phyloP scores from a whole-genome alignment of 2,329 filamentous ascomycete genomes.

The Plenodomus biglobosus region DNA sequence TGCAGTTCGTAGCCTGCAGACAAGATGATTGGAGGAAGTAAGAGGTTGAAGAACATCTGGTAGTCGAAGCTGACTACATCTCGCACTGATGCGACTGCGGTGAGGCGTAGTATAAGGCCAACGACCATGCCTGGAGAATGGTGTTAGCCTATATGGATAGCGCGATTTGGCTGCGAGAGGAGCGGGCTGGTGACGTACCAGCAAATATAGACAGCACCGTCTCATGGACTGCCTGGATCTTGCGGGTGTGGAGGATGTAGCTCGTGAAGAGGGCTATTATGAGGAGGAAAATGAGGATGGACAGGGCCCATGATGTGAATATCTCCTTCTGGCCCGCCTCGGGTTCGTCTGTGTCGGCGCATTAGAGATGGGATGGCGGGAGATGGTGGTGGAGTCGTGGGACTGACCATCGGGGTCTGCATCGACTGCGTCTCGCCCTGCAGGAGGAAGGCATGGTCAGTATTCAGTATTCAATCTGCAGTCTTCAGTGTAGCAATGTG shows the following conservation, averaged over 20 bases:
- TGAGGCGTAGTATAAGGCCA: slow-evolving; percentile 81
- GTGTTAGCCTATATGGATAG: slow-evolving; percentile 27
- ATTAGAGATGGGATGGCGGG: slow-evolving; percentile 38
- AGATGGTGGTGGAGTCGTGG: slow-evolving; percentile 11
- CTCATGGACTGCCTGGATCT: slow-evolving; percentile 96
- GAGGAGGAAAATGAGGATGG: slow-evolving; percentile 92
- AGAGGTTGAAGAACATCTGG: slow-evolving; percentile 98
- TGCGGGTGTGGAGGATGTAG: slow-evolving; percentile 94
- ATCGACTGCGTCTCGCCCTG: slow-evolving; percentile 50
- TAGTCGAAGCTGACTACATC: slow-evolving; percentile 96
- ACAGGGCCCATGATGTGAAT: slow-evolving; percentile 93
- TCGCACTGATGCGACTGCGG: slow-evolving; percentile 78
- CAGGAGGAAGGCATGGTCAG: slow-evolving; percentile 18
- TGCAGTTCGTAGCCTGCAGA: slow-evolving; percentile 97
- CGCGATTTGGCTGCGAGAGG: slow-evolving; percentile 18
- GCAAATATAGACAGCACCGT: slow-evolving; percentile 98
- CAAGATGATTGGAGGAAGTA: slow-evolving; percentile 97
- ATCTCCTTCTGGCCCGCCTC: slow-evolving; percentile 92
- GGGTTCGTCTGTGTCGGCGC: slow-evolving; percentile 58
- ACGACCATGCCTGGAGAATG: slow-evolving; percentile 86
- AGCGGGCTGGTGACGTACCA: slow-evolving; percentile 63
- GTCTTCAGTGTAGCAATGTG: no score
- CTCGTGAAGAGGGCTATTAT: slow-evolving; percentile 95
- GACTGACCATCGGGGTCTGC: slow-evolving; percentile 51
- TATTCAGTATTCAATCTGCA: neutral